Base-by-base conservation (phyloP, 345 rosid genomes). In the Ceriops tagal region DNA sequence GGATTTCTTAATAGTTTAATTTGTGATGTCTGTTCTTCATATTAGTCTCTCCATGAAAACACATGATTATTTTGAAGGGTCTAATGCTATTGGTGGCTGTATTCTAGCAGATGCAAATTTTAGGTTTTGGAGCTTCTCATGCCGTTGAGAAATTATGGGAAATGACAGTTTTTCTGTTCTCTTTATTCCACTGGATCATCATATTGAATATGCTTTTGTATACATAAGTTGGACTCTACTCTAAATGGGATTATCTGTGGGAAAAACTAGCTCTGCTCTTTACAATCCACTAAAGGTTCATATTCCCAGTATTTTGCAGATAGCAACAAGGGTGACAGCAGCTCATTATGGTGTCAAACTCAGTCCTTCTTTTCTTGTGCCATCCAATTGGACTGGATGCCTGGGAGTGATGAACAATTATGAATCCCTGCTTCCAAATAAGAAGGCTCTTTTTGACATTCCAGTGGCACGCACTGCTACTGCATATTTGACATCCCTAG, bases 351-450 rank as follows among this genome's bases (percentile, higher is more conserved):
- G 85, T 61, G 91, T 91, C 61, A 85, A 88, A 72, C 79, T 93
- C 34, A 91, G 97, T 80, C 98, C 93, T 0, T 93, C 98, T 13
- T 93, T 93, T 77, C 93, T 93, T 8, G 90, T 89, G 64, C 98
- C 97, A 52, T 91, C 98, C 46, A 93, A 81, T 75, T 93, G 97
- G 97, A 93, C 98, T 6, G 98, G 97, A 21, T 93, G 97, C 78
- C 74, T 93, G 67, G 98, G 98, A 58, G 96, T 93, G 20, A 88
- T 93, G 92, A 93, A 91, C 66, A 89, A 91, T 67, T 93, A 89
- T 2, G 98, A 93, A 75, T 93, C 96, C 5, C 67, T 93, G 72
- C 92, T 93, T 77, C 96, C 97, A 6, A 89, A 88, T 58, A 91
- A 88, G 69, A 91, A 83, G 59, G 96, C 97, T 1, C 88, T 93